phyloP scores from a whole-genome alignment of 768 basidiomycete genomes.

The Tremella mesenterica region DNA sequence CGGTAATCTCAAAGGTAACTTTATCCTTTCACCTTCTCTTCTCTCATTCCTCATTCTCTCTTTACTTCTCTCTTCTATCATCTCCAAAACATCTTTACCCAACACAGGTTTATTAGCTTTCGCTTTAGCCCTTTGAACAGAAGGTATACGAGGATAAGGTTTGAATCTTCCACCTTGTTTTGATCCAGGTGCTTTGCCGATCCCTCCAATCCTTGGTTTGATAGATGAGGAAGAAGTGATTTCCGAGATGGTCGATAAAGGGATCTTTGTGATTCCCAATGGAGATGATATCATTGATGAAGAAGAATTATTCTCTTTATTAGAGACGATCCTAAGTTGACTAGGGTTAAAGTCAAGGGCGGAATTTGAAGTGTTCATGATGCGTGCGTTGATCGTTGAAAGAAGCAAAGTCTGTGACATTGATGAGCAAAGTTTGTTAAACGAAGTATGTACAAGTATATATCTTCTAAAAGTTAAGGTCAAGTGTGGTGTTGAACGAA shows the following conservation, averaged over 20 bases:
- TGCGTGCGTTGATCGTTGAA: too few species aligned
- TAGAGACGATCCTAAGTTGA: background rate
- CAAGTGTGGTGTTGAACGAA: too few species aligned
- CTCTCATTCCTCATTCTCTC: too few species aligned
- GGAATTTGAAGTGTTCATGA: too few species aligned
- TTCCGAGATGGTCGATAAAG: background rate
- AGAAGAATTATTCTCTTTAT: background rate
- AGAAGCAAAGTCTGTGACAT: too few species aligned
- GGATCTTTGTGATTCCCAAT: background rate
- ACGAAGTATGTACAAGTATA: too few species aligned
- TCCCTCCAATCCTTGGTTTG: background rate
- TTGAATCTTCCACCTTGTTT: background rate
- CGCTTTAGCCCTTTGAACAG: background rate
- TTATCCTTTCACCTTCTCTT: too few species aligned
- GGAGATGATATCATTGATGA: background rate
- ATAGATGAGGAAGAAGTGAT: too few species aligned
- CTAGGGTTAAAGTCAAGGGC: background rate
- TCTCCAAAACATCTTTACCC: background rate
- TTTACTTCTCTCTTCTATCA: background rate
- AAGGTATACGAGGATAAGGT: background rate
- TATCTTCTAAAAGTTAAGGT: too few species aligned
- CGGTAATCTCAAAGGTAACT: background rate
- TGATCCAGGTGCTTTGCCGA: background rate
- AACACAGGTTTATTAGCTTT: background rate
- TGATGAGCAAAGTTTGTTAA: too few species aligned